These are phyloP conservation scores for Porpolomopsis calyptriformis DNA, from an alignment of 768 basidiomycete genomes.

Conservation along the genomic window DNA sequence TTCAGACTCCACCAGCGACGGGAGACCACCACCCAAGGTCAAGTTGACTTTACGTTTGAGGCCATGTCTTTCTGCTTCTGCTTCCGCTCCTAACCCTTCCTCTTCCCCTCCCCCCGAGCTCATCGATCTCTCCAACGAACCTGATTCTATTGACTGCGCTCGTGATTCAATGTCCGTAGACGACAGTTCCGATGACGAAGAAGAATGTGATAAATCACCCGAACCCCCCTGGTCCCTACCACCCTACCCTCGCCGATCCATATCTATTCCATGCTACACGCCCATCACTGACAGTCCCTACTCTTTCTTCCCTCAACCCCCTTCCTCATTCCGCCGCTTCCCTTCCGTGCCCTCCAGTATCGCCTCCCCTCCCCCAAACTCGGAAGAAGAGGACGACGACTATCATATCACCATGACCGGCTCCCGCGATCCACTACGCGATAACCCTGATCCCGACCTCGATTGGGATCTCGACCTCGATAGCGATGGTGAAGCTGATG, in stretches of 20 bases:
- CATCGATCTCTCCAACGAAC: conserved; percentile 34
- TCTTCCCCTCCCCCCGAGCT: conserved; percentile 13
- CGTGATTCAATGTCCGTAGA: conserved; percentile 35
- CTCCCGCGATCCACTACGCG: conserved; percentile 6
- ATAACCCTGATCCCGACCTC: conserved; percentile 14
- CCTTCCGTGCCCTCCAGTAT: conserved; percentile 46
- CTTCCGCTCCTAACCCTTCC: conserved; percentile 15
- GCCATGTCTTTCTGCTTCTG: conserved; percentile 28
- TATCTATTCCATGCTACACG: conserved; percentile 46
- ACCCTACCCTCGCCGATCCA: conserved; percentile 47
- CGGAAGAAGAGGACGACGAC: conserved; percentile 51
- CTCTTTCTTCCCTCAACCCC: conserved; percentile 19
- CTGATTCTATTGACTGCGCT: conserved; percentile 23
- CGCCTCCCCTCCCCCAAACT: conserved; percentile 65
- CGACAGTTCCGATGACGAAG: conserved; percentile 30
- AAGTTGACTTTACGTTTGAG: conserved; percentile 61
- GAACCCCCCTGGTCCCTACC: conserved; percentile 42
- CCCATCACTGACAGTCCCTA: conserved; percentile 31
- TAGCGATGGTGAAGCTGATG: conserved; percentile 41
- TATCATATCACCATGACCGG: conserved; percentile 35
- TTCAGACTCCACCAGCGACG: conserved; percentile 29
- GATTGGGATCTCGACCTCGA: conserved; percentile 36
- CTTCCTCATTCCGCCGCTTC: conserved; percentile 36
- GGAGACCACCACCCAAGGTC: conserved; percentile 48
- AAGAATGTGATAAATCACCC: conserved; percentile 16